Percentiles rank a stretch among this genome's conserved stretches.
Evolutionary conservation across 352 stramenopile species (phyloP).

Genomic region (Globisporangium parvum): DNA sequence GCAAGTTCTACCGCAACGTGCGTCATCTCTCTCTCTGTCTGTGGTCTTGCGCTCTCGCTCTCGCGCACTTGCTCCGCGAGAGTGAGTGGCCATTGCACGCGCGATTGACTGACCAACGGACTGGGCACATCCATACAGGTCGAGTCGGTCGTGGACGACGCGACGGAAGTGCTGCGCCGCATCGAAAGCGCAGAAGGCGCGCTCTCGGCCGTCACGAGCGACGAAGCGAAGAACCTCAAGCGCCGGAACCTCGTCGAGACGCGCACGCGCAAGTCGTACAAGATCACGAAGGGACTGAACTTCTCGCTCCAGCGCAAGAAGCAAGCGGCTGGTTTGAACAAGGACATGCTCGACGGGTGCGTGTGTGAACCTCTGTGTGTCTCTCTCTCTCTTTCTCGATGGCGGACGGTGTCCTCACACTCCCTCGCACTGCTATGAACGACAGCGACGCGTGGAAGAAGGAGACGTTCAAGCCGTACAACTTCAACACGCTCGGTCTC

Average conservation of each 20-base stretch:
- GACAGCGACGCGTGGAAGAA: slow-evolving; percentile 90
- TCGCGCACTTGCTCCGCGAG: no score
- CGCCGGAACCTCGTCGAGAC: slow-evolving; percentile 77
- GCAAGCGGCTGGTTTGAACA: slow-evolving; percentile 96
- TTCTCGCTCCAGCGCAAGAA: slow-evolving; percentile 94
- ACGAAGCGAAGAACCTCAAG: slow-evolving; percentile 78
- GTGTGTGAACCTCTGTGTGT: slow-evolving; percentile 4
- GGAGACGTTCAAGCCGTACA: slow-evolving; percentile 98
- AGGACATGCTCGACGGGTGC: slow-evolving; percentile 97
- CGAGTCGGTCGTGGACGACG: slow-evolving; percentile 53
- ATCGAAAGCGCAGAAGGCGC: slow-evolving; percentile 56
- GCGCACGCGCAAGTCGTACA: slow-evolving; percentile 92
- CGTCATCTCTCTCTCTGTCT: slow-evolving; percentile 7
- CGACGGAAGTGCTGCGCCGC: slow-evolving; percentile 83
- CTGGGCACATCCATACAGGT: slow-evolving; percentile 18
- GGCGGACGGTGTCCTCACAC: slow-evolving; percentile 9
- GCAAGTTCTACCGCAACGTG: slow-evolving; percentile 83
- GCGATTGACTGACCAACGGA: no score
- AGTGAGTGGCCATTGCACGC: neutral
- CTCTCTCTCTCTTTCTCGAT: neutral
- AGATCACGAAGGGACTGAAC: slow-evolving; percentile 88
- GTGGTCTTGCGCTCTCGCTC: slow-evolving; percentile 9
- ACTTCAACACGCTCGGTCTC: slow-evolving; percentile 97
- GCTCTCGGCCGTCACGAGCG: slow-evolving; percentile 58
- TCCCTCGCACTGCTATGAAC: slow-evolving; percentile 1